A percentile compares a stretch with the other conserved stretches of the same genome.
Conservation (phyloP, 1,284 basidiomycete species). For the Tremellales sp. region DNA sequence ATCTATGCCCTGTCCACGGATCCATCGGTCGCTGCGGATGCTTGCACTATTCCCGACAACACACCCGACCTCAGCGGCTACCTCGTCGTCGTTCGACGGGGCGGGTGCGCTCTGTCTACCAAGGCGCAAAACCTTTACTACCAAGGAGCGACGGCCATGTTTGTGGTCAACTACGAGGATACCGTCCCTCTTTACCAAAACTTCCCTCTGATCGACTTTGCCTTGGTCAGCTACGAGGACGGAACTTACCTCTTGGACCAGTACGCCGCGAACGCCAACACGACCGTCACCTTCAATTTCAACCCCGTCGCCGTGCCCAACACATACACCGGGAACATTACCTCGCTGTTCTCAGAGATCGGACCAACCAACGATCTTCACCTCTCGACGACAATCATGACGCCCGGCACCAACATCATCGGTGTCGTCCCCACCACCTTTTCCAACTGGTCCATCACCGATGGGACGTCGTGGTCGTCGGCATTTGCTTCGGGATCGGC, state of each 20-base stretch:
- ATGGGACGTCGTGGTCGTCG: slow-evolving; percentile 59
- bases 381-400: slow-evolving; percentile 58
- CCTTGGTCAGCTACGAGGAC: slow-evolving; percentile 36
- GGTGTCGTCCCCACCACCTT: slow-evolving; percentile 29
- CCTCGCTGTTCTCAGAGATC: slow-evolving; percentile 58
- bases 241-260: slow-evolving; percentile 49
- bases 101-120: slow-evolving; percentile 25
- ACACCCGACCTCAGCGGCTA: slow-evolving; percentile 31
- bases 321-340: slow-evolving; percentile 55
- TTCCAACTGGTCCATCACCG: slow-evolving; percentile 29
- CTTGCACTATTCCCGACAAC: slow-evolving; percentile 34
- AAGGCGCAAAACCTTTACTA: slow-evolving; percentile 25
- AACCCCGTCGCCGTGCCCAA: slow-evolving; percentile 49
- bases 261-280: slow-evolving; percentile 45
- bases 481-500: slow-evolving; percentile 60
- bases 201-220: slow-evolving; percentile 32
- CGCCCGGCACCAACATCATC: slow-evolving; percentile 56
- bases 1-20: slow-evolving; percentile 31
- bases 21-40: slow-evolving; percentile 26
- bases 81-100: slow-evolving; percentile 41
- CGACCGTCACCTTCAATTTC: slow-evolving; percentile 57
- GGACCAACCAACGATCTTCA: slow-evolving; percentile 60
- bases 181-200: slow-evolving; percentile 17
- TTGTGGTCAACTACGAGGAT: slow-evolving; percentile 25
- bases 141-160: slow-evolving; percentile 24